Percentiles rank a stretch among this genome's conserved stretches.
These are phyloP conservation scores for Exophiala spinifera DNA, from an alignment of 2,329 filamentous ascomycete genomes.

Conservation along the genomic window DNA sequence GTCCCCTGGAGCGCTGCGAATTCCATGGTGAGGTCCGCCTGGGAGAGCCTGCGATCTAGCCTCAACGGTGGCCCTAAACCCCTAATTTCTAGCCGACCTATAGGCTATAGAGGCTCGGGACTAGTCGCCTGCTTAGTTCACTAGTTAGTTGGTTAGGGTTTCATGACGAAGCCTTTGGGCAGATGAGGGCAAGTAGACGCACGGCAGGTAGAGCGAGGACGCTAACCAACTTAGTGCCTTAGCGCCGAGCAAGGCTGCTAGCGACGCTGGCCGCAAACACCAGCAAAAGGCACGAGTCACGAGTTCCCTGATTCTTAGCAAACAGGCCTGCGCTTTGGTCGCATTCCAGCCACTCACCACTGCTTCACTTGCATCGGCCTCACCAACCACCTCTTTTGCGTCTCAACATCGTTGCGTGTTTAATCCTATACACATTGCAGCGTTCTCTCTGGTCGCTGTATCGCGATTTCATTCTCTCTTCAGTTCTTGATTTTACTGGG, in stretches of 20 bases:
- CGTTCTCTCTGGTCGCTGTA: neutral
- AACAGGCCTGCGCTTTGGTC: neutral
- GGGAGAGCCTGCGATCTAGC: neutral
- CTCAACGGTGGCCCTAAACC: neutral
- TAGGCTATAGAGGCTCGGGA: neutral
- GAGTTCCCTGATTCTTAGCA: too few species aligned
- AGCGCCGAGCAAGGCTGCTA: too few species aligned
- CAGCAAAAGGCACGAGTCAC: too few species aligned
- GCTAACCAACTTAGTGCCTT: neutral
- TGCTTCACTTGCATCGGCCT: neutral
- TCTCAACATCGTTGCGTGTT: neutral
- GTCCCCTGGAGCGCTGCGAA: too few species aligned
- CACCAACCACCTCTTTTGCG: slow-evolving; percentile 15
- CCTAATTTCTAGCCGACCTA: too few species aligned
- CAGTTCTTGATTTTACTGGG: neutral
- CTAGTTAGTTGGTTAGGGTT: too few species aligned
- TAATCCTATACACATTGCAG: neutral
- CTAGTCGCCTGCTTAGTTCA: too few species aligned
- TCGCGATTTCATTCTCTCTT: neutral
- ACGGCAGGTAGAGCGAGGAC: too few species aligned
- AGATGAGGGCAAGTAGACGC: too few species aligned
- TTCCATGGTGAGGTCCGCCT: neutral
- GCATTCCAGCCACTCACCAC: slow-evolving; percentile 2
- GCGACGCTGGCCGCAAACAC: too few species aligned
- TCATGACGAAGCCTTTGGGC: too few species aligned